Evolutionary conservation across 192 early-diverging fungal genomes (phyloP).

Genomic region (Gryganskiella cystojenkinii): DNA sequence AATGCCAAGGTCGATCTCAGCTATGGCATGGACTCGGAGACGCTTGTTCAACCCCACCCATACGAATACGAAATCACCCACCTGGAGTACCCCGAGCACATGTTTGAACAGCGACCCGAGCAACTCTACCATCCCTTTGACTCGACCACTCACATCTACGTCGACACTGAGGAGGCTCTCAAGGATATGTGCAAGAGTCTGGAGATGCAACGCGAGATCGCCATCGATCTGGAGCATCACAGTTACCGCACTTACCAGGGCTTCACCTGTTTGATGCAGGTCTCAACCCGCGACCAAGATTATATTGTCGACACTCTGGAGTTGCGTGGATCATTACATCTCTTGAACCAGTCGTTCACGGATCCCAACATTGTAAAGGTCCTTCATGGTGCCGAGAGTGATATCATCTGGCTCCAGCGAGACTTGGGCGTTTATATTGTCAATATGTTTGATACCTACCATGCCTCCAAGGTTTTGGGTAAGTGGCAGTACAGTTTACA

Average conservation of each 20-base stretch:
- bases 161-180: slow-evolving; percentile 84
- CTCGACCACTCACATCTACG: slow-evolving; percentile 76
- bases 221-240: slow-evolving; percentile 97
- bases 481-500: not conserved
- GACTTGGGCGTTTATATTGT: slow-evolving; percentile 98
- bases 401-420: slow-evolving; percentile 96
- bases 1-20: slow-evolving; percentile 84
- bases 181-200: slow-evolving; percentile 71
- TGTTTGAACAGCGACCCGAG: slow-evolving; percentile 68
- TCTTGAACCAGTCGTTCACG: slow-evolving; percentile 88
- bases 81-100: slow-evolving; percentile 75
- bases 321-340: slow-evolving; percentile 74
- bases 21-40: slow-evolving; percentile 54
- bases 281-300: slow-evolving; percentile 89
- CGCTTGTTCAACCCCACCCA: slow-evolving; percentile 74
- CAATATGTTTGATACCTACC: slow-evolving; percentile 96
- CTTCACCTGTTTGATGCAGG: slow-evolving; percentile 94
- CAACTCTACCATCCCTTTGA: slow-evolving; percentile 72
- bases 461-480: slow-evolving; percentile 87
- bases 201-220: slow-evolving; percentile 75
- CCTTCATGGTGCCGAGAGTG: slow-evolving; percentile 96
- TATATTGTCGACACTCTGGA: slow-evolving; percentile 91
- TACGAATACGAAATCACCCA: slow-evolving; percentile 91
- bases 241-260: slow-evolving; percentile 96
- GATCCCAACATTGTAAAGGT: slow-evolving; percentile 91